Evolutionary conservation across 2,329 filamentous ascomycete genomes (phyloP), one percentile per base, ranked within the genome.

Genomic region (Leptosphaerulina australis): DNA sequence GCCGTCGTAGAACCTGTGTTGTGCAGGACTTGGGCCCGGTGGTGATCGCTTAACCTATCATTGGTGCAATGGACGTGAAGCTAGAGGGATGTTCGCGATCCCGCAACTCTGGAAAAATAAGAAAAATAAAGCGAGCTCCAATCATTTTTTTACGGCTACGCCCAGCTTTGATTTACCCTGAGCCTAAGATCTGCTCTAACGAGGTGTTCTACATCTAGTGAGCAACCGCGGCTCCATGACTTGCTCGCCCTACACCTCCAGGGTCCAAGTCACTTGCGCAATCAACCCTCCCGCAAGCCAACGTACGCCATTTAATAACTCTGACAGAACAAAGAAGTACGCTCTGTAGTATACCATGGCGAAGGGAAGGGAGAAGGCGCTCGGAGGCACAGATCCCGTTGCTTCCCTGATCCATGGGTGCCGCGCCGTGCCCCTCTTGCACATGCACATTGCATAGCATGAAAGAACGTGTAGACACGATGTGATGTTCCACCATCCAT

Each of bases 111-210:
- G 47, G 47, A 40, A 40, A 12, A 50, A 44, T 10, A 24, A 31
- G 18, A 31, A 39, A 10, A 20, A 38, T 29, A 40, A 44, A 12
- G 26, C 46, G 31, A 43, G 36, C 14, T 20, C 41, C 41, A 46
- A 41, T 51, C 41, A 41, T 22, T 11, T n/a, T n/a, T n/a, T n/a
- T n/a, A n/a, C n/a, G n/a, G n/a, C n/a, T n/a, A n/a, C n/a, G 49
- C 49, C 49, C 43, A 47, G 49, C 37, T 10, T 47, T 38, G 38
- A 53, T 53, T 53, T 47, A 53, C 22, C 49, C 44, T 53, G 44
- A 53, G 44, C 44, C 43, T 47, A 44, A 39, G 43, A 47, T 53
- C 37, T 45, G 29, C 41, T 45, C 39, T 34, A 51, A 36, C 20
- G 24, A 5, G 20, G 35, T 43, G 37, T 25, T 46, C 30, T 37